phyloP scores from a whole-genome alignment of 1,139 yeast species.

The Debaryomyces fabryi region DNA sequence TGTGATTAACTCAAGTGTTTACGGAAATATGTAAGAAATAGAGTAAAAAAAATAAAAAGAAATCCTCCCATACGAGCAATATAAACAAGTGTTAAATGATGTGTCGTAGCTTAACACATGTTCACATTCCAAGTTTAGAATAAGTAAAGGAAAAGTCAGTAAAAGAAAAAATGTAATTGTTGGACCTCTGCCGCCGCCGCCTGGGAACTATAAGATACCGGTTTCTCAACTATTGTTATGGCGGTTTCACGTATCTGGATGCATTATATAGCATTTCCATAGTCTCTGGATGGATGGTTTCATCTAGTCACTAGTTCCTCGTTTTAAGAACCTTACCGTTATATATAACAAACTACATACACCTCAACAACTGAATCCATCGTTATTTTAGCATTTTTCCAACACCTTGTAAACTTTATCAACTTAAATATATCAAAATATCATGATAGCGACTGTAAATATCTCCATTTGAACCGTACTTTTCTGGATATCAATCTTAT shows the following conservation, averaged over 20 bases:
- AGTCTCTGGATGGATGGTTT: not conserved
- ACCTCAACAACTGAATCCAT: not conserved
- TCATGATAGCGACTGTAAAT: not conserved
- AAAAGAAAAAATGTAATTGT: not conserved
- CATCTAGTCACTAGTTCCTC: not conserved
- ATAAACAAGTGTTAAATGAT: conserved; percentile 2
- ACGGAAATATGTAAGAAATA: conserved; percentile 4
- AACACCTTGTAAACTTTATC: not conserved
- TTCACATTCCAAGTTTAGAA: not conserved
- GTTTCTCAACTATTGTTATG: not conserved
- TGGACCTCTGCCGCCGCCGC: conserved; percentile 1
- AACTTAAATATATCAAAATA: not conserved
- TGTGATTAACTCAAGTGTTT: conserved; percentile 7
- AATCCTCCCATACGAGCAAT: not conserved
- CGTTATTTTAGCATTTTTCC: not conserved
- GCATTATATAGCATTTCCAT: not conserved
- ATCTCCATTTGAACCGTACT: not conserved
- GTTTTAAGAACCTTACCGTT: not conserved
- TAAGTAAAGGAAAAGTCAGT: not conserved
- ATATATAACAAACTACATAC: conserved; percentile 7
- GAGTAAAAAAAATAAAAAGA: conserved; percentile 2
- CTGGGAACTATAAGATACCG: not conserved
- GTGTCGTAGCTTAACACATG: not conserved
- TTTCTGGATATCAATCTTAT: not conserved
- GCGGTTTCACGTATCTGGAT: not conserved